Evolutionary conservation across 2,329 filamentous ascomycete genomes (phyloP).

Genomic region (Pseudopithomyces chartarum): DNA sequence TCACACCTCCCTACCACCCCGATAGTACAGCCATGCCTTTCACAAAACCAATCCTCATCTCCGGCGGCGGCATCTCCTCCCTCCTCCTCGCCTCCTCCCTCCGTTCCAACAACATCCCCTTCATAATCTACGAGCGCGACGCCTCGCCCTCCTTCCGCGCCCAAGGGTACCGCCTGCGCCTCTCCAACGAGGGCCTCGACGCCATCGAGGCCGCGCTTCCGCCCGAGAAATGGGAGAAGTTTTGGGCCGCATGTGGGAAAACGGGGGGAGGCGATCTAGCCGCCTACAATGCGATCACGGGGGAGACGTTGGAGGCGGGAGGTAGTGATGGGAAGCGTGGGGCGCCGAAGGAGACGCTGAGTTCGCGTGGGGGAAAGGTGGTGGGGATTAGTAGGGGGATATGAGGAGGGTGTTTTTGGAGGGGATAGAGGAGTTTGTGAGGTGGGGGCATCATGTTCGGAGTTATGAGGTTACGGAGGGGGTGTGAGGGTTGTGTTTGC

Average conservation of each 20-base stretch:
- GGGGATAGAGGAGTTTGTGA: conserved; percentile 60
- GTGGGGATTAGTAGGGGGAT: conserved; percentile 67
- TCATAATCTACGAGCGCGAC: conserved; percentile 48
- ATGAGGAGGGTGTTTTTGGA: conserved; percentile 65
- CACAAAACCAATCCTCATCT: conserved; percentile 49
- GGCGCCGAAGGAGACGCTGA: conserved; percentile 39
- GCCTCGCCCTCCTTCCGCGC: conserved; percentile 60
- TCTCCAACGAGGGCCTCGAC: conserved; percentile 62
- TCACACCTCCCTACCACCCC: not conserved
- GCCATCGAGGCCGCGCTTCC: conserved; percentile 65
- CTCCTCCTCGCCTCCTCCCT: conserved; percentile 40
- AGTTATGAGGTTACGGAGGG: conserved; percentile 62
- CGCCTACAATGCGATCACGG: conserved; percentile 59
- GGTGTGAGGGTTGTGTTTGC: conserved; percentile 64
- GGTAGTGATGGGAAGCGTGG: conserved; percentile 5
- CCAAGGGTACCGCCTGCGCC: conserved; percentile 66
- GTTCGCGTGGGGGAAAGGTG: conserved; percentile 62
- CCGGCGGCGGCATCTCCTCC: conserved; percentile 38
- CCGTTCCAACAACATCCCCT: conserved; percentile 35
- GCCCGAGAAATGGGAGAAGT: conserved; percentile 54
- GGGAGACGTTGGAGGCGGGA: conserved; percentile 46
- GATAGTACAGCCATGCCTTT: conserved; percentile 17
- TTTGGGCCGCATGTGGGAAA: conserved; percentile 65
- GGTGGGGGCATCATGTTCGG: conserved; percentile 61
- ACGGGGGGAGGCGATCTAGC: conserved; percentile 62